phyloP scores from a whole-genome alignment of 352 stramenopile species.

The Halophytophthora batemanensis region DNA sequence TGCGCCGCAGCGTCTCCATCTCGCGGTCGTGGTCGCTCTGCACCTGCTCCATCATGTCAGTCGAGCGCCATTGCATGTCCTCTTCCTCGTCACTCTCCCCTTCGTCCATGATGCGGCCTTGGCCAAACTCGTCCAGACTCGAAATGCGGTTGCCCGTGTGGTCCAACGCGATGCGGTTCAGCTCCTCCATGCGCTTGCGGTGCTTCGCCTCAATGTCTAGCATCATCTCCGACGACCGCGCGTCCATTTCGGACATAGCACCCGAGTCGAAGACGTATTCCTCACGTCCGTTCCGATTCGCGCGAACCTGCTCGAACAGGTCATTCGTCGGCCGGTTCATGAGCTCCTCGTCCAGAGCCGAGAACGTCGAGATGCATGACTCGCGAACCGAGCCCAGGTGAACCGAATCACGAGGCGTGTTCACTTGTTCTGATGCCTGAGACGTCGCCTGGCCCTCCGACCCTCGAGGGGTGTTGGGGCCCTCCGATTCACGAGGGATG shows the following conservation, averaged over 20 bases:
- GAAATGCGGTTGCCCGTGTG: slow-evolving; percentile 45
- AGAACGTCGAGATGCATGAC: slow-evolving; percentile 18
- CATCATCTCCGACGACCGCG: slow-evolving; percentile 35
- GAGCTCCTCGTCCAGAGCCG: slow-evolving; percentile 42
- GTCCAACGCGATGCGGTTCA: slow-evolving; percentile 48
- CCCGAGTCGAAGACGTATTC: slow-evolving; percentile 1
- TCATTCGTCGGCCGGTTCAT: slow-evolving; percentile 46
- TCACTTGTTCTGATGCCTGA: too few species aligned
- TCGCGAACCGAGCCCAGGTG: slow-evolving; percentile 15
- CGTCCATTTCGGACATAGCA: slow-evolving; percentile 6
- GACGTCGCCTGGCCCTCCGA: too few species aligned
- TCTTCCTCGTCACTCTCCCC: slow-evolving; percentile 12
- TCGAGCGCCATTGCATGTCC: slow-evolving; percentile 36
- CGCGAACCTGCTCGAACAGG: slow-evolving; percentile 43
- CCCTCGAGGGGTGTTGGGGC: too few species aligned
- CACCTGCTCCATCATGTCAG: slow-evolving; percentile 43
- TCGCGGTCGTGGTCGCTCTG: slow-evolving; percentile 40
- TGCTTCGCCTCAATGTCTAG: slow-evolving; percentile 44
- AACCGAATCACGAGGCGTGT: slow-evolving; percentile 6
- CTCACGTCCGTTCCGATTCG: slow-evolving; percentile 23
- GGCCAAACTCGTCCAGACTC: slow-evolving; percentile 30
- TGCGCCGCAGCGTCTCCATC: slow-evolving; percentile 40
- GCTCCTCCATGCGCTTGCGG: slow-evolving; percentile 49
- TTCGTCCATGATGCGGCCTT: slow-evolving; percentile 13
- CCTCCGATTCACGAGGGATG: too few species aligned